Conservation (phyloP, 176 grass and related monocot species). For the Phoenix dactylifera region DNA sequence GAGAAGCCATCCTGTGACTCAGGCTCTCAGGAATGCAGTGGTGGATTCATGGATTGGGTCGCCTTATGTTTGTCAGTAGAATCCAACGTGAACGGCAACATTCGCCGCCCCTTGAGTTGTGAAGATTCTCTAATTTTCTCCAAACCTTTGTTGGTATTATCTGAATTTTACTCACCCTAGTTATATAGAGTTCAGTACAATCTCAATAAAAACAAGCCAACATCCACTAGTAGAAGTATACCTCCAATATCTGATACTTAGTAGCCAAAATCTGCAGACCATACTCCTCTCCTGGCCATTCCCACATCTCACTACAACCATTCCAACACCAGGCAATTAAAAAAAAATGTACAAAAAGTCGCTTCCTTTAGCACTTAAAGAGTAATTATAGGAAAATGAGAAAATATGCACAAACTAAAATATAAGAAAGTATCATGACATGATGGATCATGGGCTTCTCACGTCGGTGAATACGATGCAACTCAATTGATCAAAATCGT, state of each 20-base stretch:
- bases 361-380: not conserved
- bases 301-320: constrained; percentile 73
- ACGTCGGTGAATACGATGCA: too few species aligned
- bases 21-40: too few species aligned
- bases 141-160: constrained; percentile 42
- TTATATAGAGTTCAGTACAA: constrained; percentile 17
- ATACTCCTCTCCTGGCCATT: constrained; percentile 51
- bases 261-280: constrained; percentile 49
- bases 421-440: too few species aligned
- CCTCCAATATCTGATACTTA: constrained; percentile 52
- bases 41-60: too few species aligned
- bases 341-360: not conserved
- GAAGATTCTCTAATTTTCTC: not conserved
- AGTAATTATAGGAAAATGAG: not conserved
- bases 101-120: too few species aligned
- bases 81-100: too few species aligned
- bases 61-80: too few species aligned
- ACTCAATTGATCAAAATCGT: too few species aligned
- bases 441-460: too few species aligned
- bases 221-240: constrained; percentile 18
- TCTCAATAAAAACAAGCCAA: not conserved
- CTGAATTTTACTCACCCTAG: constrained; percentile 21
- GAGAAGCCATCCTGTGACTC: too few species aligned
- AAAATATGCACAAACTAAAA: too few species aligned
- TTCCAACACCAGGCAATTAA: constrained; percentile 1